Conservation (phyloP, 768 basidiomycete genomes). For the Leucogyrophana mollusca region DNA sequence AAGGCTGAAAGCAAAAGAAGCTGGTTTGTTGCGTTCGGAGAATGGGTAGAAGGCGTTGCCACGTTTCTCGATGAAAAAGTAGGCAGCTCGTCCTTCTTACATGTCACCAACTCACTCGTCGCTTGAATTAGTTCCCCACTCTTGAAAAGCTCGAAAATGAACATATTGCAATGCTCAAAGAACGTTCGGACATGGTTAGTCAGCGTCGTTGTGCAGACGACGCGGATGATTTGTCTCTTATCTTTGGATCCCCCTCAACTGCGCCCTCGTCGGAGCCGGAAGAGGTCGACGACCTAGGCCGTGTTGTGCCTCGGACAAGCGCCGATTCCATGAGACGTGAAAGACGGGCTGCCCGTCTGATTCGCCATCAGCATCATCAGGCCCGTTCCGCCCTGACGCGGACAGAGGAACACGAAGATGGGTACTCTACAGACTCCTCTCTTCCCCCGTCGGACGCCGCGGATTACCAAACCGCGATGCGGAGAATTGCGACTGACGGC, state of each 20-base stretch:
- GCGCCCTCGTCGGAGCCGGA: slow-evolving; percentile 31
- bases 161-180: slow-evolving; percentile 67
- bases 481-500: slow-evolving; percentile 48
- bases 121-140: slow-evolving; percentile 57
- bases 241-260: slow-evolving; percentile 55
- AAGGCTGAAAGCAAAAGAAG: slow-evolving; percentile 75
- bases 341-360: slow-evolving; percentile 56
- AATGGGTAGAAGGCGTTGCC: slow-evolving; percentile 81
- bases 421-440: slow-evolving; percentile 84
- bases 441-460: slow-evolving; percentile 62
- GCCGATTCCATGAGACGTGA: slow-evolving; percentile 46
- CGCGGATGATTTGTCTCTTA: slow-evolving; percentile 72
- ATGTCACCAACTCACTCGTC: not conserved
- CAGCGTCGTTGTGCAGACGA: slow-evolving; percentile 74
- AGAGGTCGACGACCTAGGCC: slow-evolving; percentile 64
- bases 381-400: slow-evolving; percentile 21
- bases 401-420: slow-evolving; percentile 55
- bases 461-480: slow-evolving; percentile 67
- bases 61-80: slow-evolving; percentile 91
- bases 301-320: slow-evolving; percentile 45
- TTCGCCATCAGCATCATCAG: slow-evolving; percentile 51
- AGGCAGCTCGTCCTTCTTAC: slow-evolving; percentile 7
- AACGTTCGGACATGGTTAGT: slow-evolving; percentile 67
- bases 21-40: slow-evolving; percentile 77
- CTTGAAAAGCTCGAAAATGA: slow-evolving; percentile 80